phyloP scores from a whole-genome alignment of 352 stramenopile species.

The Phytophthora nicotianae region DNA sequence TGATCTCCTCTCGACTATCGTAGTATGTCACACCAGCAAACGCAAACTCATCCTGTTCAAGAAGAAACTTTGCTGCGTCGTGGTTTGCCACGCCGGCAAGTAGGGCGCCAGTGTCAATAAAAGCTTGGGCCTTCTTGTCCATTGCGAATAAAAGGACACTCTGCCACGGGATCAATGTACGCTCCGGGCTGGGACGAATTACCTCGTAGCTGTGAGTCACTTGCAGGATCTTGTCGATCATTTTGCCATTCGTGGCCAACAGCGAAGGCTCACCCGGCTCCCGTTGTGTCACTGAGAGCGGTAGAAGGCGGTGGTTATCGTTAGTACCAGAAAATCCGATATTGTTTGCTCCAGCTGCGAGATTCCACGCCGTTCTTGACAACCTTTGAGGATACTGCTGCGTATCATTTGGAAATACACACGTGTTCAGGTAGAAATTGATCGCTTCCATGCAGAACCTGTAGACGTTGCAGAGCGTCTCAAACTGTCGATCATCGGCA shows the following conservation, averaged over 20 bases:
- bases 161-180: conserved; percentile 44
- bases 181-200: conserved; percentile 6
- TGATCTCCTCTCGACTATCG: conserved; percentile 50
- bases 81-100: conserved; percentile 68
- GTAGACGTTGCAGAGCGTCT: conserved; percentile 54
- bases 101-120: conserved; percentile 89
- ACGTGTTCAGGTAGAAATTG: conserved; percentile 87
- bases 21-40: conserved; percentile 86
- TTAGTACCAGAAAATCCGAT: conserved; percentile 92
- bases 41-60: conserved; percentile 28
- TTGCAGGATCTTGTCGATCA: conserved; percentile 79
- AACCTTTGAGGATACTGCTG: conserved; percentile 80
- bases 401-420: conserved; percentile 85
- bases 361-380: conserved; percentile 80
- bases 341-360: conserved; percentile 60
- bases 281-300: conserved; percentile 64
- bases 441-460: conserved; percentile 70
- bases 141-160: conserved; percentile 48
- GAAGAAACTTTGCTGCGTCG: conserved; percentile 57
- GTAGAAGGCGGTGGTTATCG: conserved; percentile 85
- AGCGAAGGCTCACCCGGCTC: conserved; percentile 61
- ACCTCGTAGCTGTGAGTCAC: conserved; percentile 44
- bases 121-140: conserved; percentile 47
- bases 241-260: conserved; percentile 83
- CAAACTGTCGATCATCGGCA: conserved; percentile 68